A percentile compares a stretch with the other conserved stretches of the same genome.
Conservation (phyloP, 2,329 filamentous ascomycete genomes). For the Colletotrichum navitas region DNA sequence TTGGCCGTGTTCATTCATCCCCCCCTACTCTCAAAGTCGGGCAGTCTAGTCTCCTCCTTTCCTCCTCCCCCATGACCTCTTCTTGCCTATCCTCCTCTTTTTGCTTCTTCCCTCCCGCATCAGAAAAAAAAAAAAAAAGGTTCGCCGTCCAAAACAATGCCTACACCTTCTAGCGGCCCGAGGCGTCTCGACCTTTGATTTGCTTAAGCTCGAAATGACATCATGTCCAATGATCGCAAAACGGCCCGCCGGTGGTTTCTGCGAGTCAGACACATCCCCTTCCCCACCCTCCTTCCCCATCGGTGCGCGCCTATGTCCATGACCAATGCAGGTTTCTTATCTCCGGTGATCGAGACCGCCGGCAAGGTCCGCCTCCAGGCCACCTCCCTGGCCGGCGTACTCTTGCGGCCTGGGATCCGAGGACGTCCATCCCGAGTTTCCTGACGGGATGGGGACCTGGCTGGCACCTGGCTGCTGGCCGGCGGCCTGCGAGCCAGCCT, state of each 20-base stretch:
- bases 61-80: not conserved
- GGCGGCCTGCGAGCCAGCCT: conserved; percentile 48
- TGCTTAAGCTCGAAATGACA: conserved; percentile 18
- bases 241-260: conserved; percentile 9
- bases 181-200: not conserved
- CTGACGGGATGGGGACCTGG: conserved; percentile 66
- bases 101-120: conserved; percentile 3
- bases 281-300: not conserved
- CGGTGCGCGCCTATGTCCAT: not conserved
- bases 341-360: conserved; percentile 66
- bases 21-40: not conserved
- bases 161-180: not conserved
- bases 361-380: conserved; percentile 71
- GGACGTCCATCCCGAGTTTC: conserved; percentile 67
- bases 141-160: conserved; percentile 21
- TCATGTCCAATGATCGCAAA: conserved; percentile 6
- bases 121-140: not conserved
- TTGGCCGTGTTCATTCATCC: conserved; percentile 18
- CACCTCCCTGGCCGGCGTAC: conserved; percentile 62
- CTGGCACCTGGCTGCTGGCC: conserved; percentile 53
- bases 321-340: conserved; percentile 24
- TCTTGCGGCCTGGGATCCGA: conserved; percentile 73
- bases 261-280: conserved; percentile 14
- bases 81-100: conserved; percentile 17
- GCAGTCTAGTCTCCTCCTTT: conserved; percentile 7